Evolutionary conservation across 1,284 basidiomycete genomes (phyloP).

Genomic region (Heterobasidion annosum): DNA sequence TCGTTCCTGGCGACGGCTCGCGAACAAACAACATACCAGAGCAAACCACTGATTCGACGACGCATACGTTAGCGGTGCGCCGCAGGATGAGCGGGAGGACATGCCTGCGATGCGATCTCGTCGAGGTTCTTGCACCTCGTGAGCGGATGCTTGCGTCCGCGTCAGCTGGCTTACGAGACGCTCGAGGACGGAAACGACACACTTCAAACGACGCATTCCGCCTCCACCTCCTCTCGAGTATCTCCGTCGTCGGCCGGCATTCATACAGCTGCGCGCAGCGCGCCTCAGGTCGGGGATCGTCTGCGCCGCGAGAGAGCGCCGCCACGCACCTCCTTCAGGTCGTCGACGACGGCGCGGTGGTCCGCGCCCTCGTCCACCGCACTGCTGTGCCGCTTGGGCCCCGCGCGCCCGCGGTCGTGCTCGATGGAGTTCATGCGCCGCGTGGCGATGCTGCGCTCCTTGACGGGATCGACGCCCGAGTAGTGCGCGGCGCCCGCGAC

Average conservation of each 20-base stretch:
- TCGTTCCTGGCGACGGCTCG: too few relatives aligned
- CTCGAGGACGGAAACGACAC: neutral
- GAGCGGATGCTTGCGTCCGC: slow-evolving; percentile 38
- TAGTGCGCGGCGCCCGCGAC: slow-evolving; percentile 54
- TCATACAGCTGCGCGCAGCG: slow-evolving; percentile 34
- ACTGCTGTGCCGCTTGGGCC: slow-evolving; percentile 7
- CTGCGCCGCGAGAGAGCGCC: too few relatives aligned
- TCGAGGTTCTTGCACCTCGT: slow-evolving; percentile 39
- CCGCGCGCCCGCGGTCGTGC: slow-evolving; percentile 1
- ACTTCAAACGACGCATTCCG: slow-evolving; percentile 56
- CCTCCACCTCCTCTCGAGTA: slow-evolving; percentile 51
- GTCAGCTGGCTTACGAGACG: neutral
- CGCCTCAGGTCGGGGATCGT: neutral
- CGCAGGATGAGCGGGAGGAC: slow-evolving; percentile 7
- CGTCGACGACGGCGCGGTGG: slow-evolving; percentile 28
- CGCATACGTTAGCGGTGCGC: neutral
- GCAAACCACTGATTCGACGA: slow-evolving; percentile 42
- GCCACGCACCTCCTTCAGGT: slow-evolving; percentile 35
- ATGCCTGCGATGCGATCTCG: slow-evolving; percentile 48
- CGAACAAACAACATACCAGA: slow-evolving; percentile 28
- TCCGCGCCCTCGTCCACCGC: slow-evolving; percentile 8
- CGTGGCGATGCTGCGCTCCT: slow-evolving; percentile 6
- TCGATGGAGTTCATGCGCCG: slow-evolving; percentile 5
- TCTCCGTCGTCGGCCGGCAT: slow-evolving; percentile 42
- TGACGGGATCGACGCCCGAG: slow-evolving; percentile 25